Percentiles rank a stretch among this genome's conserved stretches.
phyloP scores from a whole-genome alignment of 2,329 filamentous ascomycete species.

The Scytalidium lignicola region DNA sequence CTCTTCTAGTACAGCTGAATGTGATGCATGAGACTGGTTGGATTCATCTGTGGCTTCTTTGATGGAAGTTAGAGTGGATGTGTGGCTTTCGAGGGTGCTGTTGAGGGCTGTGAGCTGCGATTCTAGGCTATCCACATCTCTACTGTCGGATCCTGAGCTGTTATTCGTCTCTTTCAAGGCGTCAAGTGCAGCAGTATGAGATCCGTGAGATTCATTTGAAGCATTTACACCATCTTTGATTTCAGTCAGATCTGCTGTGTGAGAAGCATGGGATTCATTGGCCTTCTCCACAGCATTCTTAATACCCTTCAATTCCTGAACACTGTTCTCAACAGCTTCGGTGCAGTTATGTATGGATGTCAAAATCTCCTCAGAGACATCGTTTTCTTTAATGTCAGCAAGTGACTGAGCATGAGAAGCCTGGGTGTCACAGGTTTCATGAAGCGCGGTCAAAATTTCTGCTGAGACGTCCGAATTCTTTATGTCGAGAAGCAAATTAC shows the following conservation, averaged over 20 bases:
- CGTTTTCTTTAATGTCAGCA: constrained; percentile 19
- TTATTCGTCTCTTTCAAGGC: not conserved
- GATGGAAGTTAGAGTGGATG: constrained; percentile 13
- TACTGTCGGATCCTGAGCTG: not conserved
- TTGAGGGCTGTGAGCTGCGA: constrained; percentile 10
- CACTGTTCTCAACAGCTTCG: not conserved
- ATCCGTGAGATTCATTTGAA: constrained; percentile 12
- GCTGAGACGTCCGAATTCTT: constrained; percentile 25
- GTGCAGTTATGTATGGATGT: constrained; percentile 19
- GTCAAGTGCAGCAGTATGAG: constrained; percentile 11
- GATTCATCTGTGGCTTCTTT: constrained; percentile 14
- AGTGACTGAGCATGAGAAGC: constrained; percentile 15
- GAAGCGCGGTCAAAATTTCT: constrained; percentile 25
- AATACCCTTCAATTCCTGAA: constrained; percentile 8
- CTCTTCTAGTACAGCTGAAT: constrained; percentile 11
- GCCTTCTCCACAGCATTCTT: constrained; percentile 14
- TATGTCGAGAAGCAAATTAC: constrained; percentile 20
- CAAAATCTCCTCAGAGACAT: constrained; percentile 26
- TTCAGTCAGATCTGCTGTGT: constrained; percentile 10
- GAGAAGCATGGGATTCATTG: constrained; percentile 16
- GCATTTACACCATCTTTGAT: constrained; percentile 13
- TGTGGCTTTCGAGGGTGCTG: constrained; percentile 14
- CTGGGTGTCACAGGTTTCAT: constrained; percentile 18
- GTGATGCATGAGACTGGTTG: constrained; percentile 11
- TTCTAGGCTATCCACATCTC: constrained; percentile 7